Base-by-base conservation (phyloP, 2,329 filamentous ascomycete species). In the Fusarium devonianum region DNA sequence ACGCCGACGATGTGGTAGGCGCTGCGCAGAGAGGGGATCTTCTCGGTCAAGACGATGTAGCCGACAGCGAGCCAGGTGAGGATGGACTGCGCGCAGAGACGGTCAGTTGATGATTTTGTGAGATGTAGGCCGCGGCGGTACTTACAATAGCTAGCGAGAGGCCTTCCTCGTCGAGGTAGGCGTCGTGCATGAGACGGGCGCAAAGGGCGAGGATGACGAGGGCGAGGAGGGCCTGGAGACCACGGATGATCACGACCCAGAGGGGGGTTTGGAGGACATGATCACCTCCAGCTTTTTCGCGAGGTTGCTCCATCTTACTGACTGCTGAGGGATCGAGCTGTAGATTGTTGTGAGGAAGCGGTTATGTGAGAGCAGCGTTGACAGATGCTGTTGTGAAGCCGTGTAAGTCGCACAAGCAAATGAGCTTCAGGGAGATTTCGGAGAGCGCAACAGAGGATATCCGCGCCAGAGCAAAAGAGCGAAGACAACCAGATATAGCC, bases 1-100 rank as follows among this genome's bases (percentile, higher is more conserved):
- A 78, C 67, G 29, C 76, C 77, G 55, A 74, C 69, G 47, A 78
- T 69, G 53, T 79, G 73, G 58, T 80, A 79, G 13, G 65, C 60
- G 2, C 42, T 17, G 14, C 66, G 72, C 28, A 73, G 67, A 4
- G 60, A 49, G 6, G 66, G 8, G 12, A 75, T 50, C 44, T 71
- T 76, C 48, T 78, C 76, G 14, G 75, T 66, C 3, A 75, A 53
- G 54, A 79, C 38, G 14, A 66, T 60, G 65, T 80, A 80, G 9
- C 64, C 56, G 22, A 77, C 63, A 30, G 73, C 64, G 22, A 78
- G 38, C 75, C 76, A 79, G 17, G 77, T 79, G 55, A 80, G 68
- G 53, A 80, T 41, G 12, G 69, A 64, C 77, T 79, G 25, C 2
- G n/a, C n/a, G 29, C 2, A 10, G 28, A 28, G 41, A 52, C 42